Evolutionary conservation across 179 eudicot genomes (phyloP), one percentile per base, ranked within the genome.

Genomic region (Actinidia chinensis): DNA sequence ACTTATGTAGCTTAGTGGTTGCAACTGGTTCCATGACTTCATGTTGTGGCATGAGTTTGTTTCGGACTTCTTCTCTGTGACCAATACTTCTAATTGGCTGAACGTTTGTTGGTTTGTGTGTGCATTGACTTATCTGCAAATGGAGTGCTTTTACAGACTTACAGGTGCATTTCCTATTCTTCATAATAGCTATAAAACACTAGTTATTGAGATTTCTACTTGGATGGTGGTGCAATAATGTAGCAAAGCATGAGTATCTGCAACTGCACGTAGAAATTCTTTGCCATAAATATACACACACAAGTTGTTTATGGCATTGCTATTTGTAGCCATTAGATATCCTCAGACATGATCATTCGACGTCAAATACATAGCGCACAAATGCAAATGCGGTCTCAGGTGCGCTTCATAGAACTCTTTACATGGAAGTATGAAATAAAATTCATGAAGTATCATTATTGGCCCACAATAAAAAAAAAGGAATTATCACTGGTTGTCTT

Each of bases 121-220:
- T 52, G 46, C 25, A 72, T 54, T 36, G 25, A 33, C 44, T 50
- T 8, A 20, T 71, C 59, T 50, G 3, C 17, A 20, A 48, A 71
- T 52, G 14, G 12, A 7, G 43, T 28, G 58, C 59, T 6, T 4
- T 60, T 22, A 22, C 13, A 60, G 4, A 6, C 5, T 66, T 40
- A 14, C 7, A 65, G 58, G 58, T 47, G 59, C 44, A 51, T 48
- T 71, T 71, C 44, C n/a, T 50, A n/a, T 71, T 23, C 74, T 71
- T 48, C 13, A 12, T 51, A 50, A 50, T 51, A 71, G 46, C 23
- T 71, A 4, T 60, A 25, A 28, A 48, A 18, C 54, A 11, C 42
- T 23, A 71, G 43, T 71, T 69, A 8, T 43, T 70, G 59, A 71
- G 59, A 71, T 48, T 71, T 48, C 14, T 43, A 71, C 60, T 25